phyloP scores from a whole-genome alignment of 1,284 basidiomycete species.

The Malassezia obtusa region DNA sequence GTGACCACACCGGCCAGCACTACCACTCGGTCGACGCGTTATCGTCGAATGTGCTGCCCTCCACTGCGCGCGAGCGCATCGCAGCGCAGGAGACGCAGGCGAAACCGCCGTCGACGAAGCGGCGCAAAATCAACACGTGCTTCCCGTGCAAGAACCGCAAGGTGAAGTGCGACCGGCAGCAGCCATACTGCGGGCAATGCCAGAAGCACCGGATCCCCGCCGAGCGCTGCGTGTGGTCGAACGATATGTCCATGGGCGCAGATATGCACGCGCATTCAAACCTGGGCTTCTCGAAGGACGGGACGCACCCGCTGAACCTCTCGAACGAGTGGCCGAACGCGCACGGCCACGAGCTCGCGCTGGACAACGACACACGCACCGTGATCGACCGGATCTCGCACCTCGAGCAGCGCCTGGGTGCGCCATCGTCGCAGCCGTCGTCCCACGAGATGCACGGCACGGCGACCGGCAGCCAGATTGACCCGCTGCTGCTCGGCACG shows the following conservation, averaged over 20 bases:
- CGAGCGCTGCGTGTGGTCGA: conserved; percentile 31
- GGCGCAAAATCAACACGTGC: conserved; percentile 43
- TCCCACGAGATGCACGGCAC: conserved; percentile 12
- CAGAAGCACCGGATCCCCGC: conserved; percentile 34
- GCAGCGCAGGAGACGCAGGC: conserved; percentile 9
- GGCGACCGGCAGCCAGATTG: conserved; percentile 10
- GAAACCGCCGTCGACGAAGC: conserved; percentile 22
- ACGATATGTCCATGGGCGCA: conserved; percentile 8
- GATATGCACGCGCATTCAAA: conserved; percentile 10
- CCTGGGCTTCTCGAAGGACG: conserved; percentile 12
- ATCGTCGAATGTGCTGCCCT: conserved; percentile 15
- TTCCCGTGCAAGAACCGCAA: conserved; percentile 41
- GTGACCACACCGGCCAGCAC: conserved; percentile 14
- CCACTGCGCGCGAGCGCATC: conserved; percentile 7
- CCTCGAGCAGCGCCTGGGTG: conserved; percentile 22
- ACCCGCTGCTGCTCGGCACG: conserved; percentile 16
- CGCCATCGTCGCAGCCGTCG: conserved; percentile 4
- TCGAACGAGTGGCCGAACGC: conserved; percentile 21
- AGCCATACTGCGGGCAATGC: conserved; percentile 40
- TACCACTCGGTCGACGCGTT: conserved; percentile 18
- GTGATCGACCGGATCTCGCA: conserved; percentile 33
- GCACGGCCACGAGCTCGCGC: conserved; percentile 18
- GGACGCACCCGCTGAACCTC: conserved; percentile 15
- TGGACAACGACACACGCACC: conserved; percentile 28
- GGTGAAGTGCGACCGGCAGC: conserved; percentile 40